Conservation (phyloP, 2,329 filamentous ascomycete genomes). For the Colletotrichum horii region DNA sequence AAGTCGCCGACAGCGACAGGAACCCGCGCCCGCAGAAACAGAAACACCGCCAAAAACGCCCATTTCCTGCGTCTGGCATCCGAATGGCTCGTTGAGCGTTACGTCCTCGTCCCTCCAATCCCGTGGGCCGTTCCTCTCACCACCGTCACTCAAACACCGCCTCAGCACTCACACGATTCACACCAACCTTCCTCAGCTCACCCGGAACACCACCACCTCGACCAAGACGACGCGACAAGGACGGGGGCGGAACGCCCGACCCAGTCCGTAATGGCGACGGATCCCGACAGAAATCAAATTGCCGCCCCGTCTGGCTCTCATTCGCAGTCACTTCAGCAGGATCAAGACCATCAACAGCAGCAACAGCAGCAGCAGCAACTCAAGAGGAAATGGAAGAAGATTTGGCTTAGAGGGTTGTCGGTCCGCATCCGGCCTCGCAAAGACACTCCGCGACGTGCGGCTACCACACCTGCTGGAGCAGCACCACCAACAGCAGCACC, state of each 20-base stretch:
- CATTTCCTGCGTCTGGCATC: neutral
- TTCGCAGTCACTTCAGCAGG: neutral
- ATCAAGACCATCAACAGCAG: neutral
- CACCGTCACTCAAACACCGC: neutral
- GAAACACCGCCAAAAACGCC: neutral
- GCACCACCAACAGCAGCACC: neutral
- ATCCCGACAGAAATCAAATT: neutral
- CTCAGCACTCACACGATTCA: neutral
- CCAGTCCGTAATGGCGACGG: constrained; percentile 5
- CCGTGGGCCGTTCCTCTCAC: neutral
- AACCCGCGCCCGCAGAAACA: neutral
- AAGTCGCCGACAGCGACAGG: neutral
- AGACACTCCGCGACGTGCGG: neutral
- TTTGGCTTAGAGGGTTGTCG: constrained; percentile 7
- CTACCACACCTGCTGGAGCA: neutral
- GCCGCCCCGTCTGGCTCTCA: neutral
- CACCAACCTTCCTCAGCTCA: neutral
- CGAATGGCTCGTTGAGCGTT: neutral
- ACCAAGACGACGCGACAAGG: neutral
- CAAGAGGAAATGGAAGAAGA: constrained; percentile 15
- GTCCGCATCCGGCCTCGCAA: constrained; percentile 17
- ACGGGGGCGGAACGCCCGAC: constrained; percentile 5
- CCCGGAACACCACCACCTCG: neutral
- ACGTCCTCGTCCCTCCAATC: neutral
- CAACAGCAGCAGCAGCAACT: constrained; percentile 4